Evolutionary conservation across 2,329 filamentous ascomycete genomes (phyloP), one percentile per base, ranked within the genome.

Genomic region (Karstenula rhodostoma): DNA sequence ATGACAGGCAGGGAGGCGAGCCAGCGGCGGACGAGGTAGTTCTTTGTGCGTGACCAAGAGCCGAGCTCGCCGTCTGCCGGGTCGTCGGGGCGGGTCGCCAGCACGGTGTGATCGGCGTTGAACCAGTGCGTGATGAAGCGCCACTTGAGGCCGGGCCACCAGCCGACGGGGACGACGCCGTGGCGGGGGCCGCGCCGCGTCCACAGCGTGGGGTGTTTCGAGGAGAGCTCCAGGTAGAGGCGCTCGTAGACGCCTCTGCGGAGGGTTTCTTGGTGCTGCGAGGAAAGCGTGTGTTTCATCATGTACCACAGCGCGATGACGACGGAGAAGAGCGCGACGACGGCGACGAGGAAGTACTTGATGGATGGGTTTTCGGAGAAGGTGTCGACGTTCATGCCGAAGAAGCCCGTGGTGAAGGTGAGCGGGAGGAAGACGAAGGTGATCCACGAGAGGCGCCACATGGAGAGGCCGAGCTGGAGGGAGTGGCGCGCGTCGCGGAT

Each of bases 391-490:
- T 85, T 85, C 83, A 85, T 84, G 44, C 81, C 82, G 62, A 82
- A 84, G 68, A 83, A 81, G 12, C 79, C 79, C 3, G 76, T 77
- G 15, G 83, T 77, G 62, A 84, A 85, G 0, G 83, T 85, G 10
- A 85, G 71, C 0, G 84, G 86, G 73, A 92, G 88, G 70, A 92
- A 83, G 74, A 94, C 94, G 74, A 94, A 91, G 54, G 90, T 91
- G 17, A 89, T 90, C 54, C 88, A 89, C 48, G 87, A 85, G 17
- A 89, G 83, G 23, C 88, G 76, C 82, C 78, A 82, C 82, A 84
- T 84, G 65, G 75, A 79, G 4, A 82, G 70, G 5, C 81, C 81
- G 1, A 85, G 76, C 56, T 83, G 80, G 4, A 85, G 73, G 0
- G 78, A 82, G 57, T 83, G 80, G 2, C 82, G 76, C 2, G 82